Percentiles rank a stretch among this genome's conserved stretches.
Evolutionary conservation across 1,139 yeast genomes (phyloP).

Genomic region (Nakaseomyces uthaithaninus): DNA sequence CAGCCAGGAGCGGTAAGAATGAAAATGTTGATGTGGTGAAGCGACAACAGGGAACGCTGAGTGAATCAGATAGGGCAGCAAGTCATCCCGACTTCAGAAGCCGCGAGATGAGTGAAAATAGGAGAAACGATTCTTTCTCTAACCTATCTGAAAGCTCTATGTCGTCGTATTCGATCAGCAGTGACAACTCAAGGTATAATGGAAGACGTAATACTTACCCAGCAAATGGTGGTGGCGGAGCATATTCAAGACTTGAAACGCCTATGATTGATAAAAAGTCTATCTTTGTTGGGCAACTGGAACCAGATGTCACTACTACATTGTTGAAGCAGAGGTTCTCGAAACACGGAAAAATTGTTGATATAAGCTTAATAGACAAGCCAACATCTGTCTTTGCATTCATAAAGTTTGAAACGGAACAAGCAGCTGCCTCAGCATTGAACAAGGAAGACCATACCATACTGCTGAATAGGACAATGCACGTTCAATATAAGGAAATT

Average conservation of each 20-base stretch:
- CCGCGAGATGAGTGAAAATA: not conserved
- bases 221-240: not conserved
- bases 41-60: too few species aligned
- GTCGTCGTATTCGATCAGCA: too few species aligned
- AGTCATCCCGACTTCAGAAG: not conserved
- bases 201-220: not conserved
- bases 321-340: constrained; percentile 50
- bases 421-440: constrained; percentile 76
- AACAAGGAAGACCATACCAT: constrained; percentile 75
- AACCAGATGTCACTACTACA: constrained; percentile 45
- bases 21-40: not conserved
- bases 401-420: constrained; percentile 52
- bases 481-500: constrained; percentile 71
- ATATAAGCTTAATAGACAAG: constrained; percentile 44
- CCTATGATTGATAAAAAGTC: constrained; percentile 54
- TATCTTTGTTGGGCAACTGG: constrained; percentile 70
- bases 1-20: not conserved
- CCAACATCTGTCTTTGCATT: constrained; percentile 61
- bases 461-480: constrained; percentile 65
- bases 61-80: not conserved
- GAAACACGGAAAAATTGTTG: constrained; percentile 56
- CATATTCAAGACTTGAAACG: constrained; percentile 1
- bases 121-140: not conserved
- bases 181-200: too few species aligned
- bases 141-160: not conserved